Base-by-base conservation (phyloP, 352 stramenopile genomes). In the Phytophthora lateralis region DNA sequence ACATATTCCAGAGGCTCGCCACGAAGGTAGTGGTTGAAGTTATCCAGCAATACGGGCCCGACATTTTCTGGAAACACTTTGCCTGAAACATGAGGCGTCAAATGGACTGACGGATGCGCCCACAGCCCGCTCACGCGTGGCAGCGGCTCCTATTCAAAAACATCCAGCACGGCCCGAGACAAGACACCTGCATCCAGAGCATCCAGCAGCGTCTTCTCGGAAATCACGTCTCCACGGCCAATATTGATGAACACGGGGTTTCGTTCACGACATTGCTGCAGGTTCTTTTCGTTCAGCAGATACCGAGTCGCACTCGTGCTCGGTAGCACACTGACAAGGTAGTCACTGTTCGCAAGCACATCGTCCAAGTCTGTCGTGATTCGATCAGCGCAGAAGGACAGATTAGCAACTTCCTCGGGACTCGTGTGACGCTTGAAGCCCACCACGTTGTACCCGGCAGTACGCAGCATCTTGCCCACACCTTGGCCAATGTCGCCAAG, bases 241-340 rank as follows among this genome's bases (percentile, higher is more conserved):
- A 93, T 81, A 71, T 96, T 96, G 63, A 97, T 76, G 59, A 97
- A 80, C 50, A 93, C 78, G 14, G 82, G 82, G 61, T 80, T 63
- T 65, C 83, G 76, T 27, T 65, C 46, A 0, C 46, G 37, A 35
- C 80, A 89, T 17, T 64, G 49, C n/a, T 58, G 26, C 2, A 96
- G 60, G n/a, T 73, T 68, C 30, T 64, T 48, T n/a, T 77, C 66
- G n/a, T 56, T 78, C 24, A 97, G 67, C 18, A 94, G 44, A 57
- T 82, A 71, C 27, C 69, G 58, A 38, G 89, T 97, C 18, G 70
- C 66, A 0, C 43, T 27, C 21, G 87, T 97, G 48, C 80, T 90
- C 12, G 89, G 85, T 12, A 96, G 58, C 14, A 94, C 80, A 55
- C 76, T 92, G 32, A 97, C 75, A 35, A 96, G 52, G 54, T 91